Evolutionary conservation across 2,329 filamentous ascomycete species (phyloP).

Genomic region (Pseudopithomyces chartarum): DNA sequence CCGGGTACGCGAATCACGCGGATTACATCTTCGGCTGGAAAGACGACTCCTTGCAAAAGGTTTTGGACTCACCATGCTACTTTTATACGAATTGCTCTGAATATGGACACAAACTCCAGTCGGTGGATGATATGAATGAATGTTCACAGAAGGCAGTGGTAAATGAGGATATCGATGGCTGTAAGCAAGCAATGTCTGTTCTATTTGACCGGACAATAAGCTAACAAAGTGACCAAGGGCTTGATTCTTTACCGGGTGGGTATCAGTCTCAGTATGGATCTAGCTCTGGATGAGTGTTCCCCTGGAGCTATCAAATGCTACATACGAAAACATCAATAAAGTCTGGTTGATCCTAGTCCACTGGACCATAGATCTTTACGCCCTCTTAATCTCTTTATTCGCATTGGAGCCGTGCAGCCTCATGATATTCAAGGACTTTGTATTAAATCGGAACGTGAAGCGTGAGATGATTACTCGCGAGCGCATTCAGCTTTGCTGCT

Average conservation of each 20-base stretch:
- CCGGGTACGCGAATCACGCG: slow-evolving; percentile 24
- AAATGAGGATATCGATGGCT: slow-evolving; percentile 28
- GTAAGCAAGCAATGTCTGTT: slow-evolving; percentile 13
- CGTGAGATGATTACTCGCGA: too few relatives aligned
- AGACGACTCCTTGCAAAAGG: slow-evolving; percentile 21
- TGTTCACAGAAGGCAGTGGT: slow-evolving; percentile 20
- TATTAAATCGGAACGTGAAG: too few relatives aligned
- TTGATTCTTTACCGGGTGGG: slow-evolving; percentile 15
- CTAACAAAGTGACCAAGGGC: slow-evolving; percentile 12
- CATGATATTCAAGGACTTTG: too few relatives aligned
- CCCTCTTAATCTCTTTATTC: too few relatives aligned
- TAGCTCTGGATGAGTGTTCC: slow-evolving; percentile 5
- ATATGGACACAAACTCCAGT: slow-evolving; percentile 22
- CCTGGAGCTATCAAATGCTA: background rate
- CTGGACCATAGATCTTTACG: too few relatives aligned
- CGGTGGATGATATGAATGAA: slow-evolving; percentile 25
- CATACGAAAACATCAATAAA: background rate
- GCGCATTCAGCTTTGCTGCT: too few relatives aligned
- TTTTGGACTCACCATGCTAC: slow-evolving; percentile 24
- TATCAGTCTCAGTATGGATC: slow-evolving; percentile 15
- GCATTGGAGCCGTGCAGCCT: too few relatives aligned
- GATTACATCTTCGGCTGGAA: slow-evolving; percentile 30
- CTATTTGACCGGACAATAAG: background rate
- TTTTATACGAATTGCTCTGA: slow-evolving; percentile 26
- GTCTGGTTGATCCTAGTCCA: too few relatives aligned